Conservation (phyloP, 495 filamentous ascomycete genomes). For the Daldinia childiae region DNA sequence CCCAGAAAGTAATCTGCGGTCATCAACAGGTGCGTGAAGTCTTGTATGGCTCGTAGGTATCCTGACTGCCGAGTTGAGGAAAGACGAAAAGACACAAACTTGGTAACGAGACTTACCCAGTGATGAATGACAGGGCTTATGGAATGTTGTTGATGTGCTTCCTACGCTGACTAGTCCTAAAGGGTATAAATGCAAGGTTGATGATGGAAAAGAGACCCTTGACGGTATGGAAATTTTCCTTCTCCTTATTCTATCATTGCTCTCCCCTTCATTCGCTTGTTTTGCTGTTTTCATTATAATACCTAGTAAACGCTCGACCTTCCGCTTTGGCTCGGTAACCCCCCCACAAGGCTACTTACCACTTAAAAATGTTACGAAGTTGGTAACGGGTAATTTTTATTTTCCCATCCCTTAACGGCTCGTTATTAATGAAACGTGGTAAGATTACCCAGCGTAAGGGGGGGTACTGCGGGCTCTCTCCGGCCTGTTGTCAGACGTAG, state of each 20-base stretch:
- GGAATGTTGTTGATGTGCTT: constrained; percentile 15
- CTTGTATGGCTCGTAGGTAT: constrained; percentile 10
- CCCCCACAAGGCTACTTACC: constrained; percentile 34
- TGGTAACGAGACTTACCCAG: constrained; percentile 8
- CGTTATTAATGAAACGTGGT: constrained; percentile 30
- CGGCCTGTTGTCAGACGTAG: constrained; percentile 32
- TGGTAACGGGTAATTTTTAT: constrained; percentile 17
- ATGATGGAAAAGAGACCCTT: constrained; percentile 26
- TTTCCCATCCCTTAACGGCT: constrained; percentile 9
- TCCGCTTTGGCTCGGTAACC: constrained; percentile 41
- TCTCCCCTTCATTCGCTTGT: constrained; percentile 1
- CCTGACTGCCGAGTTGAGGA: constrained; percentile 15
- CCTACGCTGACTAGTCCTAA: constrained; percentile 6
- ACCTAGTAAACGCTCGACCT: constrained; percentile 33
- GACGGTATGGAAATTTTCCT: constrained; percentile 2
- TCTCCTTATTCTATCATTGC: neutral
- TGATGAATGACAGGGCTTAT: constrained; percentile 8
- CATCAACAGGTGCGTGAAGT: constrained; percentile 4
- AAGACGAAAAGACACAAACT: neutral
- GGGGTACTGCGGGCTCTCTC: constrained; percentile 7
- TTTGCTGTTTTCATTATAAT: constrained; percentile 19
- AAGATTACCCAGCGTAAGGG: constrained; percentile 20
- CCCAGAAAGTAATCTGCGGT: constrained; percentile 8
- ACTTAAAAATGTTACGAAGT: constrained; percentile 20
- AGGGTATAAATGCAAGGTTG: constrained; percentile 28